Evolutionary conservation across 2,329 filamentous ascomycete genomes (phyloP).

Genomic region (Colletotrichum sp.): DNA sequence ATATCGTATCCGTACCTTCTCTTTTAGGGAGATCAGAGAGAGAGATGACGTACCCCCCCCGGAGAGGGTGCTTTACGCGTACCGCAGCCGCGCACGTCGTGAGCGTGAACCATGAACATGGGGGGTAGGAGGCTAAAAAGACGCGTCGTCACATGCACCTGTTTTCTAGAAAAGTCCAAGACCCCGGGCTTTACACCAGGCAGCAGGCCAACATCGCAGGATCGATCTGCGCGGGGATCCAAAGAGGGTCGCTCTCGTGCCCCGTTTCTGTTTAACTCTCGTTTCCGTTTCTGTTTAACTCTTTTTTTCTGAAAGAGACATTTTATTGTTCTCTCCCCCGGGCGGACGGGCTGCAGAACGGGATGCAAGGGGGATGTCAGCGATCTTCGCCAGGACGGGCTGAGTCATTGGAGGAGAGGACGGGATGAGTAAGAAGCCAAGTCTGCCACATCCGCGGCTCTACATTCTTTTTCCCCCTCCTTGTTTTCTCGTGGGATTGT

Average conservation of each 20-base stretch:
- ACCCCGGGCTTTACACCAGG: not conserved
- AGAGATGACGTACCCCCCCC: slow-evolving; percentile 4
- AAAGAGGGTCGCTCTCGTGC: not conserved
- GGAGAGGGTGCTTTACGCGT: slow-evolving; percentile 14
- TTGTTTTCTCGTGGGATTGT: not conserved
- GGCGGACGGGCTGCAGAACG: not conserved
- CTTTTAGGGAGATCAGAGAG: not conserved
- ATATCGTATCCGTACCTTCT: not conserved
- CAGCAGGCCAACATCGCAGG: not conserved
- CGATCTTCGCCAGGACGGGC: not conserved
- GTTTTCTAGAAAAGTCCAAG: not conserved
- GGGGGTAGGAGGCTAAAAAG: not conserved
- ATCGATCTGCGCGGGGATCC: not conserved
- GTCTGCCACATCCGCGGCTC: not conserved
- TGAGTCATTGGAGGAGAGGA: not conserved
- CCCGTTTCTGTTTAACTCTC: too few species aligned
- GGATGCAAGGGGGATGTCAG: not conserved
- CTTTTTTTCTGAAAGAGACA: not conserved
- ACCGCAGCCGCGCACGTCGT: not conserved
- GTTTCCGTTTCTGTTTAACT: too few species aligned
- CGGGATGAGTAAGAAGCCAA: not conserved
- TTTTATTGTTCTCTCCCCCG: not conserved
- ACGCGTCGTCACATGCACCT: slow-evolving; percentile 16
- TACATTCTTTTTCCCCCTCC: not conserved
- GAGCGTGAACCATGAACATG: not conserved